Base-by-base conservation (phyloP, 495 filamentous ascomycete species). In the Neurospora sp. region DNA sequence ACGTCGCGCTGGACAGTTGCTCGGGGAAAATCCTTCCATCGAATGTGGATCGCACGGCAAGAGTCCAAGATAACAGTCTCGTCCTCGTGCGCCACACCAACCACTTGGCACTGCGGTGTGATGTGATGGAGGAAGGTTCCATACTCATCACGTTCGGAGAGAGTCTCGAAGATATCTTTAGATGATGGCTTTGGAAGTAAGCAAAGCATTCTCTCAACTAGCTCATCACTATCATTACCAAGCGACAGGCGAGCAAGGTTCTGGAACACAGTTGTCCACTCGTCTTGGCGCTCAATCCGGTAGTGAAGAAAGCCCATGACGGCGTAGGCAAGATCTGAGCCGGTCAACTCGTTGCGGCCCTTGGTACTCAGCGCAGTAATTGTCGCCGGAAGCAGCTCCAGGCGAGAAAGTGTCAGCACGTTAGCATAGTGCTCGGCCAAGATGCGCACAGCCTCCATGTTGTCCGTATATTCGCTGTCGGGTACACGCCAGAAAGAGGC, bases 281-380 rank as follows among this genome's bases (percentile, higher is more conserved):
- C 80, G 35, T 81, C 77, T 23, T 73, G 59, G 0, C 81, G 83
- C 12, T 85, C 76, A 20, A 79, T 72, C 27, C 80, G 77, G 11
- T 66, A 66, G 54, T 66, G 54, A 66, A 77, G 70, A 20, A 87
- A 80, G 4, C 84, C 82, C 83, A 85, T 86, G 10, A 88, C 74
- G 6, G 83, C 84, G 72, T 87, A 88, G 16, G 81, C 75, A 12
- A 80, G 76, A 69, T 88, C 86, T 4, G 81, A 84, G 1, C 46
- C n/a, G 3, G 44, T 40, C 27, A 44, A 62, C 20, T 46, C 37
- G 1, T 6, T 40, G 16, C 70, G 75, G 20, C 75, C 0, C 4
- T 74, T 70, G 66, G 44, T 38, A 16, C 72, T 70, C 3, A 78
- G 75, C 37, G 74, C 77, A 46, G 74, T 70, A 23, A 76, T 69